Percentiles rank a stretch among this genome's conserved stretches.
Evolutionary conservation across 306 rosid species (phyloP).

Genomic region (Hippophae gyantsensis): DNA sequence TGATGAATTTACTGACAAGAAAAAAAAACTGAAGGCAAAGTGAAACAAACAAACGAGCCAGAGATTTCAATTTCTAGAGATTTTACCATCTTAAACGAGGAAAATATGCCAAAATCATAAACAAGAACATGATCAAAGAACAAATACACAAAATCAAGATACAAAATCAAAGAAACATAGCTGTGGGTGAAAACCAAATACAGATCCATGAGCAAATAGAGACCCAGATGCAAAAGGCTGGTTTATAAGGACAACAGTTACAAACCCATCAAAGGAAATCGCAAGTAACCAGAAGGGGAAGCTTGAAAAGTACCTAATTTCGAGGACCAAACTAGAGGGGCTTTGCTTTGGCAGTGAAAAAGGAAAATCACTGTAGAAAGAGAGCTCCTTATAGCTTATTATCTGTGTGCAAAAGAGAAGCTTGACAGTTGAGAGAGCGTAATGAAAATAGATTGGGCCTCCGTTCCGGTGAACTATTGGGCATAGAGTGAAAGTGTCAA

Average conservation of each 20-base stretch:
- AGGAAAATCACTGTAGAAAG: conserved; percentile 28
- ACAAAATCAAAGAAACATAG: conserved; percentile 27
- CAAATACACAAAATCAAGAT: conserved; percentile 46
- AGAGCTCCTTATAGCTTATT: conserved; percentile 18
- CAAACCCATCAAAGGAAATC: conserved; percentile 23
- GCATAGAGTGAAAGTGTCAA: conserved; percentile 14
- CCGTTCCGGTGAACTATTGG: conserved; percentile 40
- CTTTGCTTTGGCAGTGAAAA: conserved; percentile 39
- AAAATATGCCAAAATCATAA: conserved; percentile 10
- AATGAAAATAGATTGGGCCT: conserved; percentile 20
- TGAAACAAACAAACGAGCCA: conserved; percentile 15
- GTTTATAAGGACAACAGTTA: conserved; percentile 15
- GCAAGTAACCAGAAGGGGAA: conserved; percentile 30
- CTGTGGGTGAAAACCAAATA: conserved; percentile 30
- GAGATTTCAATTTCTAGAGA: conserved; percentile 19
- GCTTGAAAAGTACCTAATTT: conserved; percentile 38
- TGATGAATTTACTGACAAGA: conserved; percentile 9
- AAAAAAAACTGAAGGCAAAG: conserved; percentile 17
- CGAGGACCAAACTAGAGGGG: conserved; percentile 31
- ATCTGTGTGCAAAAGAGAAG: conserved; percentile 1
- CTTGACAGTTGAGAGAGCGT: conserved; percentile 1
- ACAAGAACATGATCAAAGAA: conserved; percentile 18
- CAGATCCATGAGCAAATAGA: conserved; percentile 50
- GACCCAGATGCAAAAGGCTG: conserved; percentile 37
- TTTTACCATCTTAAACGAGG: conserved; percentile 5